phyloP scores from a whole-genome alignment of 2,329 filamentous ascomycete genomes.

The Penicillium brasilianum region DNA sequence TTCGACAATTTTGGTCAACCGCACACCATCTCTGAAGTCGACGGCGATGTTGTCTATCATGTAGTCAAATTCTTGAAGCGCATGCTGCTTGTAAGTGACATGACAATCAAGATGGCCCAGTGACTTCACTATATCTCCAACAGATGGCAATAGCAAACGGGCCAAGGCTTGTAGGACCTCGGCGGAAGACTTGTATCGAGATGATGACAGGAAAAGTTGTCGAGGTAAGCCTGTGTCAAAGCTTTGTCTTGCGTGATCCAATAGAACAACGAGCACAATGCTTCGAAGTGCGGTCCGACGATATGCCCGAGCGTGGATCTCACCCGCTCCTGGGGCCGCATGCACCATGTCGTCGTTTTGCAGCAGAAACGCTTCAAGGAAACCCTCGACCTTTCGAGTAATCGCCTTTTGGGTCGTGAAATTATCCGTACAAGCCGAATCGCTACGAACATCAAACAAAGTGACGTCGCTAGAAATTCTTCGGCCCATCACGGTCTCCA shows the following conservation, averaged over 20 bases:
- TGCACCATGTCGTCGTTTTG: slow-evolving; percentile 59
- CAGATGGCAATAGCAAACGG: slow-evolving; percentile 61
- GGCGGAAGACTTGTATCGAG: slow-evolving; percentile 61
- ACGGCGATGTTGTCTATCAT: slow-evolving; percentile 64
- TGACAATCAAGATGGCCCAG: slow-evolving; percentile 63
- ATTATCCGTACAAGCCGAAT: background rate
- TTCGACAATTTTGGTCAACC: slow-evolving; percentile 65
- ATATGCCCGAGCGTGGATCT: slow-evolving; percentile 56
- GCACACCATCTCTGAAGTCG: slow-evolving; percentile 66
- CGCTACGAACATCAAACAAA: slow-evolving; percentile 13
- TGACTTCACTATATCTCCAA: slow-evolving; percentile 61
- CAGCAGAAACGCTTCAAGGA: slow-evolving; percentile 63
- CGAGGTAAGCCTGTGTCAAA: slow-evolving; percentile 36
- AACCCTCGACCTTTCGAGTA: slow-evolving; percentile 54
- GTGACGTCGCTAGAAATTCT: slow-evolving; percentile 42
- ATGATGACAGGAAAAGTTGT: slow-evolving; percentile 59
- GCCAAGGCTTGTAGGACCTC: slow-evolving; percentile 59
- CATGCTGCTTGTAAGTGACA: slow-evolving; percentile 60
- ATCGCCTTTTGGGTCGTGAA: slow-evolving; percentile 28
- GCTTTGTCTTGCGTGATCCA: slow-evolving; percentile 60
- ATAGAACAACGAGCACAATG: slow-evolving; percentile 63
- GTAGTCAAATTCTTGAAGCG: slow-evolving; percentile 64
- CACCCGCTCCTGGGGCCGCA: slow-evolving; percentile 40
- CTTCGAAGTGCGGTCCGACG: slow-evolving; percentile 62
- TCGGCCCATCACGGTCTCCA: slow-evolving; percentile 65